Conservation (phyloP, 176 grass and related monocot genomes). For the Avena eriantha region DNA sequence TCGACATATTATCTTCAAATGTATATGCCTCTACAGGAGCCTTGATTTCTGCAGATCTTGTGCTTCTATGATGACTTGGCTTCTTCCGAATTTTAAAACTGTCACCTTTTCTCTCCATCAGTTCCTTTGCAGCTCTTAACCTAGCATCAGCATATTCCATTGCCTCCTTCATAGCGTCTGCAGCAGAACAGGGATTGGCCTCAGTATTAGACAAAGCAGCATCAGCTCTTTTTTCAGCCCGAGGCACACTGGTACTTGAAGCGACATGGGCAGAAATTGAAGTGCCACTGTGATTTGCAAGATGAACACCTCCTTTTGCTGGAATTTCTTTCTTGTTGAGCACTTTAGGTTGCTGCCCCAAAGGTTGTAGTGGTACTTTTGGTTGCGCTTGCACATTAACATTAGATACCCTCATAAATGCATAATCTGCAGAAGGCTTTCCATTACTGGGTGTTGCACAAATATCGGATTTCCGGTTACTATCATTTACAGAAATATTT, state of each 20-base stretch:
- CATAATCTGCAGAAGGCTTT: slow-evolving; percentile 43
- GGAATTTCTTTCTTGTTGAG: slow-evolving; percentile 45
- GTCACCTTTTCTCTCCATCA: slow-evolving; percentile 84
- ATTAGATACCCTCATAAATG: slow-evolving; percentile 64
- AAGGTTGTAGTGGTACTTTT: slow-evolving; percentile 46
- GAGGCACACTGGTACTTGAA: slow-evolving; percentile 28
- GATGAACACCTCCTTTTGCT: slow-evolving; percentile 35
- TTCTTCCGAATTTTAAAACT: slow-evolving; percentile 78
- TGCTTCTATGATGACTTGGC: slow-evolving; percentile 49
- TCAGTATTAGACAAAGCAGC: slow-evolving; percentile 54
- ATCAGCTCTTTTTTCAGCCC: slow-evolving; percentile 50
- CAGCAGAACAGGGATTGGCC: slow-evolving; percentile 65
- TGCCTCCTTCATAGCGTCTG: slow-evolving; percentile 87
- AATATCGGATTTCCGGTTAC: slow-evolving; percentile 44
- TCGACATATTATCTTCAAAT: slow-evolving; percentile 24
- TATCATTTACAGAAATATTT: slow-evolving; percentile 53
- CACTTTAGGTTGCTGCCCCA: slow-evolving; percentile 58
- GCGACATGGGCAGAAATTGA: slow-evolving; percentile 5
- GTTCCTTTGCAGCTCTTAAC: slow-evolving; percentile 87
- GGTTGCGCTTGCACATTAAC: slow-evolving; percentile 52
- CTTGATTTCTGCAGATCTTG: slow-evolving; percentile 55
- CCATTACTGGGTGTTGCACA: slow-evolving; percentile 48
- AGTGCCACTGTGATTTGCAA: slow-evolving; percentile 23
- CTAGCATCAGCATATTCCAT: slow-evolving; percentile 90
- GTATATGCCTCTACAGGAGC: slow-evolving; percentile 42